Base-by-base conservation (phyloP, 257 asterid species). In the Nicotiana otophora region DNA sequence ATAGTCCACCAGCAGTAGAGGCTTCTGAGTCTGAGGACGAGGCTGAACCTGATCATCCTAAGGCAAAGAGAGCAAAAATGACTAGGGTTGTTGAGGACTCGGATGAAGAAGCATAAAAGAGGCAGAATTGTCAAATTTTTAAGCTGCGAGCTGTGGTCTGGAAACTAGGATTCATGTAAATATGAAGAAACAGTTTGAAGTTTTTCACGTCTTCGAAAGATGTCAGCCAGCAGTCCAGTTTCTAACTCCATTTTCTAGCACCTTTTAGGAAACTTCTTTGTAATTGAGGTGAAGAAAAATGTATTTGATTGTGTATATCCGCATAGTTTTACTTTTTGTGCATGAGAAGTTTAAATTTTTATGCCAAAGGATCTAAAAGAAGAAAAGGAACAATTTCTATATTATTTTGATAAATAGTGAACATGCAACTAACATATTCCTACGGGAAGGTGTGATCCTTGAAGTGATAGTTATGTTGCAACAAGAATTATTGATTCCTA, bases 1-100 rank as follows among this genome's bases (percentile, higher is more conserved):
- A 26, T 36, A 83, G 80, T 83, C 87, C 91, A 54, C 28, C 83
- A 83, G 91, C 90, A 77, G 92, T 80, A n/a, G 93, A 87, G 69
- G 91, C 88, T 62, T 77, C 86, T 4, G 93, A 80, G 36, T 81
- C 87, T 1, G 93, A 78, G 14, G 82, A 58, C 5, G 61, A 72
- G 1, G 79, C 15, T 70, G 95, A 89, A 36, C 92, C 87, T 68
- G 87, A 81, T 10, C 72, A 81, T 80, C 87, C 81, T 31, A 89
- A 30, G 81, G 89, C 82, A 1, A 91, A 89, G 86, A 89, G 94
- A 85, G 87, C 91, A 19, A 92, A 85, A 81, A 88, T 58, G 60
- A 87, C 82, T 34, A 86, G 87, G 57, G 88, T 90, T 31, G 90
- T 90, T 85, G 89, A 87, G 57, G 93, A 94, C 11, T 86, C 93